phyloP scores from a whole-genome alignment of 495 filamentous ascomycete genomes.

The Penicillium macrosclerotiorum region DNA sequence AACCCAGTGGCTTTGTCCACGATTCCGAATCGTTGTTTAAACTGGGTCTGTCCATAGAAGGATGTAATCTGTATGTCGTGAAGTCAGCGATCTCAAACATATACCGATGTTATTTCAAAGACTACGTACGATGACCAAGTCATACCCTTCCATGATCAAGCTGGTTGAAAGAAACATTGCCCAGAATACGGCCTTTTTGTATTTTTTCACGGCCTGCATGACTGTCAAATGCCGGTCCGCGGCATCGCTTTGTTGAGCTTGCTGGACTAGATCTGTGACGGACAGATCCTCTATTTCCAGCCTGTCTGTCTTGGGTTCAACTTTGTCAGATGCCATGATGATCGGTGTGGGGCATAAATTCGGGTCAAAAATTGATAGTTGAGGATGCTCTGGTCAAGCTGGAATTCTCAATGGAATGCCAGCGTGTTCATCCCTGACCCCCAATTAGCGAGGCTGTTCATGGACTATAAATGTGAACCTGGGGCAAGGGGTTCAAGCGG shows the following conservation, averaged over 20 bases:
- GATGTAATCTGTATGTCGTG: constrained; percentile 22
- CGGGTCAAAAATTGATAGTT: no score
- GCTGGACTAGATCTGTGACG: constrained; percentile 24
- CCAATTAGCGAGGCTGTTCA: no score
- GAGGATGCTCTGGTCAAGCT: no score
- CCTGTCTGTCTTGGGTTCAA: no score
- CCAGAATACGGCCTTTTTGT: constrained; percentile 43
- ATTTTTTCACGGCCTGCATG: constrained; percentile 9
- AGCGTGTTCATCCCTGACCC: no score
- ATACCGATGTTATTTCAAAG: background rate
- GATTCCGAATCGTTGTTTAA: constrained; percentile 31
- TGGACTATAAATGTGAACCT: no score
- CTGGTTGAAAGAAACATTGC: constrained; percentile 37
- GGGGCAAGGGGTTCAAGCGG: no score
- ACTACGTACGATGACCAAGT: constrained; percentile 33
- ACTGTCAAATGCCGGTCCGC: constrained; percentile 10
- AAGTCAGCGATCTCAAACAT: no score
- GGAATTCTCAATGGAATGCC: no score
- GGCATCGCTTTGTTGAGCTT: constrained; percentile 17
- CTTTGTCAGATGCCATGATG: no score
- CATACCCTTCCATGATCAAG: constrained; percentile 48
- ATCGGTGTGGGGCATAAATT: no score
- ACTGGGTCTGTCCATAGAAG: constrained; percentile 30
- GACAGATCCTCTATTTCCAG: no score
- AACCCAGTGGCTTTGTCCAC: constrained; percentile 17